Evolutionary conservation across 768 basidiomycete species (phyloP), one percentile per base, ranked within the genome.

Genomic region (Boletus fagicola): DNA sequence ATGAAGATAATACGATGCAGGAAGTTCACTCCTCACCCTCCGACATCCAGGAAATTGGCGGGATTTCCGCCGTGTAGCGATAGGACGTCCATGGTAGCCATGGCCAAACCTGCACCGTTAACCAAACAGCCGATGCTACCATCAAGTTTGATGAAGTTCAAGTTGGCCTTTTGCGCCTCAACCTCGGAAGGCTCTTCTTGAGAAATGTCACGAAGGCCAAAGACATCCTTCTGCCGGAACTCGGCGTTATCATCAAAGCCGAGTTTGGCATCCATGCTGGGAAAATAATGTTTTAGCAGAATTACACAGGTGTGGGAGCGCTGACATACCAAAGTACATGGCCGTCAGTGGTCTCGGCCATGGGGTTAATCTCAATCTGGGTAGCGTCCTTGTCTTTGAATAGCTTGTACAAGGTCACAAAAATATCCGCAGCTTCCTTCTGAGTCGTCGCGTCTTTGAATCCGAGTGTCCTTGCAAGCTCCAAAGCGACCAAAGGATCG

Each of bases 1-100:
- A 51, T 58, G 60, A 47, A 10, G 20, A 9, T 58, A 15, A 36
- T 31, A 28, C 18, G 26, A 56, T 18, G 18, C 30, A 54, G 45
- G 16, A 54, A 44, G 28, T 38, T 61, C 79, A 40, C 16, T 46
- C 35, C 60, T 58, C 67, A 90, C 88, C 94, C 97, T 79, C 97
- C 97, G 55, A 98, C 95, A 66, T 99, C 97, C 59, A 98, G 81
- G 83, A 99, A 99, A 75, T 99, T 98, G 53, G 97, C 97, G 5
- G 97, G 97, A 65, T 95, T 88, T 51, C 93, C 97, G 49, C 97
- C 97, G 69, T 98, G 92, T 51, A 97, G 79, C 48, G 94, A 85
- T 55, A 99, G 81, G n/a, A 98, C 96, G 68, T 99, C 97, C 97
- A 99, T 98, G 54, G 97, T 99, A 38, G 97, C 97, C 97, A 99